Base-by-base conservation (phyloP, 805 yeast genomes). In the Scheffersomyces ergatensis region DNA sequence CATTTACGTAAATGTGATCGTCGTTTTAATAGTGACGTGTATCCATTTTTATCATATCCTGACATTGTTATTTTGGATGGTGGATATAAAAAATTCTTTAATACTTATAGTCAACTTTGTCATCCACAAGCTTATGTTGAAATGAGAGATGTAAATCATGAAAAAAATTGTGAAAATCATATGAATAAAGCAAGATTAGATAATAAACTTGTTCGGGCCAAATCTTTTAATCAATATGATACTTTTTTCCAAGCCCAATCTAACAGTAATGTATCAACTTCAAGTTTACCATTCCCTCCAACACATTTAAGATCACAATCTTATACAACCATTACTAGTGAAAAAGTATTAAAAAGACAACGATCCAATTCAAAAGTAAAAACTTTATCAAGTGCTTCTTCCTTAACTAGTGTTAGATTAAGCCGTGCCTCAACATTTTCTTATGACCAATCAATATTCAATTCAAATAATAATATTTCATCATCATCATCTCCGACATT, bases 21-120 rank as follows among this genome's bases (percentile, higher is more conserved):
- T 47, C 75, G 76, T 30, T 51, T 80, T 38, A 89, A 90, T 60
- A 72, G 79, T 46, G 80, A 83, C 42, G 71, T 76, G 45, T 93
- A 93, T 62, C 99, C 99, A 0, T 68, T 76, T 45, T 70, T 93
- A 42, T 78, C 77, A 48, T 93, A 84, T 57, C 99, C 99, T 2
- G 96, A 93, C 63, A 80, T 93, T 33, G 81, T 88, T 27, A 80
- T 93, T 25, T 70, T 93, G 34, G 86, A 89, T 47, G 98, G 98
- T 21, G 99, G 99, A 11, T 93, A 93, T 70, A 82, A 83, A 57
- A 70, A 72, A 29, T 93, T 90, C 55, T 90, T 72, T 61, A 82
- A 81, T 36, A 60, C 62, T 23, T 80, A 72, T 57, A 71, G 78
- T 35, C 61, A 60, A 17, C 67, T 82, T 33, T 89, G 97, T 57